Conservation (phyloP, 495 filamentous ascomycete genomes). For the Physcia stellaris region DNA sequence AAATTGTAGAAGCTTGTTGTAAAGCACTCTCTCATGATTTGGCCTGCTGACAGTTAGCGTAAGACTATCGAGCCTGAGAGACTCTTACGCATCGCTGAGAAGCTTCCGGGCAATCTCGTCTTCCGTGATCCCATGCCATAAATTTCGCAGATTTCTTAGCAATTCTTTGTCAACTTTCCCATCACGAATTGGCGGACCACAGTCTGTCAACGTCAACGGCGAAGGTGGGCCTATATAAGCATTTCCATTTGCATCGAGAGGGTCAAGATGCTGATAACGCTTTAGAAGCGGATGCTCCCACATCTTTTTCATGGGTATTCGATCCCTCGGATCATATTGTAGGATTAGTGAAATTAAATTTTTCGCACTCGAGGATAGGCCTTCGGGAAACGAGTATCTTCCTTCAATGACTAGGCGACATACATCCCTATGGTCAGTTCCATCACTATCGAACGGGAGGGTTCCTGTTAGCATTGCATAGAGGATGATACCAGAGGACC, state of each 20-base stretch:
- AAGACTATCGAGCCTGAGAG: no score
- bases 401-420: conserved; percentile 55
- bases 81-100: conserved; percentile 51
- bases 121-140: conserved; percentile 75
- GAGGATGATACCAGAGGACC: conserved; percentile 88
- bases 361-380: conserved; percentile 55
- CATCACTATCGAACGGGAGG: conserved; percentile 65
- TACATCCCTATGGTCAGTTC: conserved; percentile 30
- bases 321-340: conserved; percentile 53
- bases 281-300: conserved; percentile 73
- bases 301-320: conserved; percentile 64
- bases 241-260: conserved; percentile 30
- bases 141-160: conserved; percentile 65
- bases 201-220: conserved; percentile 37
- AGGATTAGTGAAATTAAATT: conserved; percentile 69
- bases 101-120: conserved; percentile 55
- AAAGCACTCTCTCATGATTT: conserved; percentile 86
- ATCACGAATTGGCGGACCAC: conserved; percentile 33
- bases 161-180: conserved; percentile 65
- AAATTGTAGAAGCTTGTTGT: conserved; percentile 68
- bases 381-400: conserved; percentile 54
- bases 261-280: conserved; percentile 60
- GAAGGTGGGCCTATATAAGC: conserved; percentile 41
- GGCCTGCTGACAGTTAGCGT: no score
- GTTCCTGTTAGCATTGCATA: conserved; percentile 68